These are phyloP conservation scores for Hyphodiscus sp. DNA, from an alignment of 2,329 filamentous ascomycete genomes.

Conservation along the genomic window DNA sequence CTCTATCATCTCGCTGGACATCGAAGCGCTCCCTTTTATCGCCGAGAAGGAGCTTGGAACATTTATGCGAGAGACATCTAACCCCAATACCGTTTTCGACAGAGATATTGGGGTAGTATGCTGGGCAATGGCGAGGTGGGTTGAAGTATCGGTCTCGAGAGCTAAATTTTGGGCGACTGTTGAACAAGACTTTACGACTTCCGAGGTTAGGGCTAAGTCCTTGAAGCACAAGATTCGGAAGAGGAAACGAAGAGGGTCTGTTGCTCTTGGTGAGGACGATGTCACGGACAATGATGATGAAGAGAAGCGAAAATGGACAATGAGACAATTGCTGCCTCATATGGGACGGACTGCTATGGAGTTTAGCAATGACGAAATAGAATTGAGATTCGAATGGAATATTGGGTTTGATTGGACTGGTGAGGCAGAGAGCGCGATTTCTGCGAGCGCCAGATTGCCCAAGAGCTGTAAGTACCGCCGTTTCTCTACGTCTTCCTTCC, in stretches of 20 bases:
- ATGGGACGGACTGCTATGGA: conserved; percentile 44
- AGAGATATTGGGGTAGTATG: conserved; percentile 53
- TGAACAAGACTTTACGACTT: conserved; percentile 39
- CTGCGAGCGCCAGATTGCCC: conserved; percentile 49
- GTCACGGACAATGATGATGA: conserved; percentile 14
- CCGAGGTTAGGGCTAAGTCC: conserved; percentile 24
- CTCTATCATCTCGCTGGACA: conserved; percentile 44
- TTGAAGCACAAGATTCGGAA: conserved; percentile 12
- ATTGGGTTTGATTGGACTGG: conserved; percentile 68
- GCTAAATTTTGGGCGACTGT: conserved; percentile 57
- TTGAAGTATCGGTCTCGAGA: conserved; percentile 51
- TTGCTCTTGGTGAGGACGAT: conserved; percentile 27
- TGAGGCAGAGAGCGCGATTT: conserved; percentile 55
- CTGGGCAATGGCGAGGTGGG: conserved; percentile 66
- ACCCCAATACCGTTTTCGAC: conserved; percentile 38
- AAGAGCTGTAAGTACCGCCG: conserved; percentile 50
- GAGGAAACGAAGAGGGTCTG: conserved; percentile 16
- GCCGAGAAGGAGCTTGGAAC: conserved; percentile 52
- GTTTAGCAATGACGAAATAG: conserved; percentile 24
- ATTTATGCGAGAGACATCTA: conserved; percentile 34
- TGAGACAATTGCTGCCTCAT: conserved; percentile 45
- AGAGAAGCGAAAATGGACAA: conserved; percentile 26
- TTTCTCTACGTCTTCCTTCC: neutral
- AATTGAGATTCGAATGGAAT: conserved; percentile 50
- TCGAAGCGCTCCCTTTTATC: conserved; percentile 50